Evolutionary conservation across 2,329 filamentous ascomycete genomes (phyloP).

Genomic region (Neurospora sp.): DNA sequence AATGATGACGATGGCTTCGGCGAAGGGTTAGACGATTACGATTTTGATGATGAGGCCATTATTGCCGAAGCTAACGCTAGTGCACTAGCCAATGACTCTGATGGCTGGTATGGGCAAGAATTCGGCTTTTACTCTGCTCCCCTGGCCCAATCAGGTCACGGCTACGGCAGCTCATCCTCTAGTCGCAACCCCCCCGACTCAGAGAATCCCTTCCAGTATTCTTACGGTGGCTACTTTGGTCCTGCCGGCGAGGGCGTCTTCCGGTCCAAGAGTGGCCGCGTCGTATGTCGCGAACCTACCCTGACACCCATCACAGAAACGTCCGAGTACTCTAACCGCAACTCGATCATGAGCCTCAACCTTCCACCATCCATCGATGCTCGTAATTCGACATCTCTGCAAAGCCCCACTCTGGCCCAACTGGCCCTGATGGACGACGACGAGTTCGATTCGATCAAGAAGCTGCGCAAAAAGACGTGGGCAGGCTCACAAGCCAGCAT

Average conservation of each 20-base stretch:
- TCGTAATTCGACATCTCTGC: conserved; percentile 34
- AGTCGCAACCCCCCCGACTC: conserved; percentile 22
- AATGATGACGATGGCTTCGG: conserved; percentile 46
- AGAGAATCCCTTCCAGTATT: conserved; percentile 41
- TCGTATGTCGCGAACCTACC: conserved; percentile 75
- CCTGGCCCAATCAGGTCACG: conserved; percentile 30
- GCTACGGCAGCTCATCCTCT: conserved; percentile 25
- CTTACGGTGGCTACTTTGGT: conserved; percentile 84
- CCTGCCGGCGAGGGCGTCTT: conserved; percentile 50
- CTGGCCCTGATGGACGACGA: conserved; percentile 56
- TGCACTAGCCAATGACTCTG: conserved; percentile 80
- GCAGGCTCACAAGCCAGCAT: conserved; percentile 71
- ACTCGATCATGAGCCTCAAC: conserved; percentile 71
- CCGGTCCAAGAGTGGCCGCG: conserved; percentile 62
- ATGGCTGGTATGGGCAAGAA: conserved; percentile 91
- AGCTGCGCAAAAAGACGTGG: conserved; percentile 65
- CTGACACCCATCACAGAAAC: conserved; percentile 93
- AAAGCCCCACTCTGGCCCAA: conserved; percentile 68
- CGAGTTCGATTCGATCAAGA: conserved; percentile 64
- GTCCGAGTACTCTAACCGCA: conserved; percentile 91
- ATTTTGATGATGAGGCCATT: conserved; percentile 76
- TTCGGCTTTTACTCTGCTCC: conserved; percentile 86
- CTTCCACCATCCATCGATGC: conserved; percentile 35
- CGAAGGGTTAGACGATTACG: conserved; percentile 48
- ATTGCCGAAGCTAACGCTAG: conserved; percentile 94